phyloP scores from a whole-genome alignment of 2,329 filamentous ascomycete genomes.

The Tolypocladium album region DNA sequence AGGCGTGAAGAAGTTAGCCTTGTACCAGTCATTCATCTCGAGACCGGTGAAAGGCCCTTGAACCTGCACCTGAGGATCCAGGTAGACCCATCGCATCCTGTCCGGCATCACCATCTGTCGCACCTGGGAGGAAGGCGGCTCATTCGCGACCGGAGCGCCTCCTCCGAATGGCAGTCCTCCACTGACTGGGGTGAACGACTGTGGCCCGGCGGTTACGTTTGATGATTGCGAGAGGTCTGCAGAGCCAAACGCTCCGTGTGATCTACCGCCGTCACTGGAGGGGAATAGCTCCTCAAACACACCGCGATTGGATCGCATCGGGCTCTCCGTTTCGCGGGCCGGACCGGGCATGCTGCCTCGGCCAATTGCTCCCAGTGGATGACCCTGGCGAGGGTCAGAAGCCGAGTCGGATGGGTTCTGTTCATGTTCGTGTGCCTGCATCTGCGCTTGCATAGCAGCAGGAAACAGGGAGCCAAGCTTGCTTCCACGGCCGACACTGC shows the following conservation, averaged over 20 bases:
- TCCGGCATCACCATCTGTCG: constrained; percentile 99
- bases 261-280: constrained; percentile 20
- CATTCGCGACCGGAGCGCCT: constrained; percentile 21
- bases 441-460: constrained; percentile 79
- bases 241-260: constrained; percentile 25
- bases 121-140: constrained; percentile 55
- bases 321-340: constrained; percentile 47
- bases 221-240: constrained; percentile 24
- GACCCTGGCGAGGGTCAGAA: constrained; percentile 48
- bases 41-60: constrained; percentile 93
- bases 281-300: constrained; percentile 46
- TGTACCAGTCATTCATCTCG: constrained; percentile 99
- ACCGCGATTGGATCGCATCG: constrained; percentile 42
- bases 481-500: constrained; percentile 64
- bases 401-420: constrained; percentile 45
- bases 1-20: constrained; percentile 92
- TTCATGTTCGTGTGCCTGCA: constrained; percentile 63
- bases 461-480: constrained; percentile 86
- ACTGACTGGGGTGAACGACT: constrained; percentile 24
- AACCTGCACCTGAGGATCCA: constrained; percentile 83
- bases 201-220: constrained; percentile 19
- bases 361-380: constrained; percentile 57
- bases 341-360: constrained; percentile 46
- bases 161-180: constrained; percentile 23
- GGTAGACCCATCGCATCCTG: constrained; percentile 96